Conservation (phyloP, 2,329 filamentous ascomycete species). For the Venturiaceae sp. region DNA sequence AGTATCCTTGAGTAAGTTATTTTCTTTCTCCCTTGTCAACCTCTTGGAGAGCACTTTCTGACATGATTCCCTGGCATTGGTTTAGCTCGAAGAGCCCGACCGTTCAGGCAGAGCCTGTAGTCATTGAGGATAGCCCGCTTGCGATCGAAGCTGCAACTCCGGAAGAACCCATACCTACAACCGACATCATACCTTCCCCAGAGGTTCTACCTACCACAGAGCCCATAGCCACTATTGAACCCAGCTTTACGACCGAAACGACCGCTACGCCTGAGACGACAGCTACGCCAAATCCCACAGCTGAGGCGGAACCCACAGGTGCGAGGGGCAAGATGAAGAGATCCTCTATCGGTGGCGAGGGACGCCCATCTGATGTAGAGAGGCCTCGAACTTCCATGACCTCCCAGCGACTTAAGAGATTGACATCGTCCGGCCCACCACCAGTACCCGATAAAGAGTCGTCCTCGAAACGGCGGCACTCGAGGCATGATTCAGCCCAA, state of each 20-base stretch:
- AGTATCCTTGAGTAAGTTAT: background rate
- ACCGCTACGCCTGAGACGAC: background rate
- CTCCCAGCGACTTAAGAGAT: background rate
- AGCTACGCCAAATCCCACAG: background rate
- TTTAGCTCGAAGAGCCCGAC: background rate
- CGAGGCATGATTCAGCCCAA: background rate
- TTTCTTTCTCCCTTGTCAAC: background rate
- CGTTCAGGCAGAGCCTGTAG: background rate
- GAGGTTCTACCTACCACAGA: too few species aligned
- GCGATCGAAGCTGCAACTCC: background rate
- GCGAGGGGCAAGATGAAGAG: background rate
- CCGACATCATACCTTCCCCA: background rate
- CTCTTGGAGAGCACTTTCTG: background rate
- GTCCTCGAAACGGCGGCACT: background rate
- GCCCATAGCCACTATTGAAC: background rate
- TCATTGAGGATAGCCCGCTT: too few species aligned
- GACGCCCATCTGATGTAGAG: background rate
- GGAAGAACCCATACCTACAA: background rate
- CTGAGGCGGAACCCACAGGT: background rate
- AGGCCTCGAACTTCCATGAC: background rate
- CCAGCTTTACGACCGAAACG: background rate
- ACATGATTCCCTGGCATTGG: background rate
- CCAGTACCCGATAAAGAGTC: background rate
- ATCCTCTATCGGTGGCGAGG: background rate
- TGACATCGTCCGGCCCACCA: background rate